Conservation (phyloP, 23 red algal species). For the Gracilariopsis chorda region DNA sequence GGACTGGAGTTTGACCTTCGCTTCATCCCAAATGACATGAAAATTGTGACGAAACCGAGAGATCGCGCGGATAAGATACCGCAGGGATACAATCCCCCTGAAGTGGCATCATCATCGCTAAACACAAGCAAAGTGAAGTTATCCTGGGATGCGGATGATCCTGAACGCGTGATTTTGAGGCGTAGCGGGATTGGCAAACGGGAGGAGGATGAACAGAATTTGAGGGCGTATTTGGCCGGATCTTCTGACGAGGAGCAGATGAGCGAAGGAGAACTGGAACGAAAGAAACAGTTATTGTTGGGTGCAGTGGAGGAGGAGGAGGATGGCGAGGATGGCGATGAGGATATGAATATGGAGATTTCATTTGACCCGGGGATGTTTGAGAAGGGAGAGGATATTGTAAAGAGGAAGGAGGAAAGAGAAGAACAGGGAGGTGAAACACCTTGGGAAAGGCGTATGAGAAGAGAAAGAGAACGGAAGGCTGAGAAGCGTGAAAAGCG, state of each 20-base stretch:
- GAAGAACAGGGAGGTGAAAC: constrained; percentile 64
- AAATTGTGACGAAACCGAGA: constrained; percentile 43
- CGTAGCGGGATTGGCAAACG: constrained; percentile 64
- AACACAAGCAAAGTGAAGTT: constrained; percentile 74
- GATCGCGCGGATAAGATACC: constrained; percentile 70
- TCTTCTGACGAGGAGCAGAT: constrained; percentile 55
- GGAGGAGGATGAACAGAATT: constrained; percentile 86
- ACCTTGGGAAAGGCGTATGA: constrained; percentile 84
- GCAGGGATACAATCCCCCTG: constrained; percentile 56
- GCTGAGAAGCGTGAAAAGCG: constrained; percentile 53
- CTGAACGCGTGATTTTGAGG: constrained; percentile 69
- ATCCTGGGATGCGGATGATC: constrained; percentile 92
- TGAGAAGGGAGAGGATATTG: constrained; percentile 77
- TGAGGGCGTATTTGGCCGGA: constrained; percentile 87
- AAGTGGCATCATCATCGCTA: constrained; percentile 60
- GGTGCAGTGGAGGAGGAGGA: constrained; percentile 2
- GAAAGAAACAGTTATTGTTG: constrained; percentile 23
- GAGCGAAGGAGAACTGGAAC: not conserved
- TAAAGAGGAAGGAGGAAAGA: constrained; percentile 49
- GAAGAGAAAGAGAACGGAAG: constrained; percentile 76
- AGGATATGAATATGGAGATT: constrained; percentile 73
- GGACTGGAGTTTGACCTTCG: constrained; percentile 87
- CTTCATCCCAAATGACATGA: constrained; percentile 90
- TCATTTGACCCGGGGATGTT: constrained; percentile 82
- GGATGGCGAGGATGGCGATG: constrained; percentile 18